Percentiles rank a stretch among this genome's conserved stretches.
Evolutionary conservation across 1,284 basidiomycete genomes (phyloP).

Genomic region (Cystobasidium slooffiae): DNA sequence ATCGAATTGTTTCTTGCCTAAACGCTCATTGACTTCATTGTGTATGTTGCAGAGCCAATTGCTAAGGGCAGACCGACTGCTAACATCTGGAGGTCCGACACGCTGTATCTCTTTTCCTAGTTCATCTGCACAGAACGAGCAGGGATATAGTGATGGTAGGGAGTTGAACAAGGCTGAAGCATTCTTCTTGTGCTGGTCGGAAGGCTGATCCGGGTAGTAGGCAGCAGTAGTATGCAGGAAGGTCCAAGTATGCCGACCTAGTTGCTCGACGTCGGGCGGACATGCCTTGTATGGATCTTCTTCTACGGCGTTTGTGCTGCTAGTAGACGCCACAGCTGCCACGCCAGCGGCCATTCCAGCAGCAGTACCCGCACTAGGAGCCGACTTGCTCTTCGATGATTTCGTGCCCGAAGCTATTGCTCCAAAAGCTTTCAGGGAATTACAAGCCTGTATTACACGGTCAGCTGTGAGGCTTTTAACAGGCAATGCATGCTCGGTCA

Average conservation of each 20-base stretch:
- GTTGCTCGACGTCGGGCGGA: conserved; percentile 81
- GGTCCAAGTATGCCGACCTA: conserved; percentile 91
- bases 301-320: conserved; percentile 47
- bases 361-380: conserved; percentile 58
- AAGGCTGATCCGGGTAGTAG: conserved; percentile 83
- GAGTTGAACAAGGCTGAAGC: conserved; percentile 79
- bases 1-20: conserved; percentile 81
- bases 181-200: conserved; percentile 70
- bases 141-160: conserved; percentile 83
- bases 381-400: conserved; percentile 50
- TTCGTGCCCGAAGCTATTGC: conserved; percentile 36
- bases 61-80: conserved; percentile 68
- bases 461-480: conserved; percentile 42
- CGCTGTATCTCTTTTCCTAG: conserved; percentile 69
- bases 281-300: conserved; percentile 69
- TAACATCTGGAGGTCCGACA: conserved; percentile 72
- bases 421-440: conserved; percentile 45
- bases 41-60: conserved; percentile 87
- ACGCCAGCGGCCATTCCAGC: conserved; percentile 55
- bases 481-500: conserved; percentile 62
- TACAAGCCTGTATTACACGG: conserved; percentile 45
- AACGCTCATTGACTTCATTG: conserved; percentile 82
- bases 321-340: conserved; percentile 44
- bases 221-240: conserved; percentile 92
- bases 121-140: conserved; percentile 78